These are phyloP conservation scores for Hymenoscyphus fructigenus DNA, from an alignment of 2,329 filamentous ascomycete genomes.

Conservation along the genomic window DNA sequence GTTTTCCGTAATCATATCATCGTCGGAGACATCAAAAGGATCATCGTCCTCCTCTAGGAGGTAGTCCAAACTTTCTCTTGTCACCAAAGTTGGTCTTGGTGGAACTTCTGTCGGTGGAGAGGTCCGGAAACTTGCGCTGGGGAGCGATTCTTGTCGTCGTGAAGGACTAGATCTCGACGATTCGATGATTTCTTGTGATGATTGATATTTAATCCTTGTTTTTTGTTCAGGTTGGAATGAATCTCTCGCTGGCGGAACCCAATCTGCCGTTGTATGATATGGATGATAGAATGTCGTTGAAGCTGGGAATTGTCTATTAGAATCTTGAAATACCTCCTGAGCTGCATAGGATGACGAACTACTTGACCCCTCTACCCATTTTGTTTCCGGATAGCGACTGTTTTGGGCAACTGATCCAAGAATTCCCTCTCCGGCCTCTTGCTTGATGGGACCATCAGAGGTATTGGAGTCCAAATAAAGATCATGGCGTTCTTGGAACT, in stretches of 20 bases:
- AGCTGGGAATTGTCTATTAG: conserved; percentile 19
- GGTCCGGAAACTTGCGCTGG: not conserved
- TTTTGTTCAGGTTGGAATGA: not conserved
- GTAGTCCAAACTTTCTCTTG: not conserved
- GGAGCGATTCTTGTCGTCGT: not conserved
- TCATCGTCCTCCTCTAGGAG: conserved; percentile 34
- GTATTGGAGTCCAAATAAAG: too few species aligned
- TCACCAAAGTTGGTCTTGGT: not conserved
- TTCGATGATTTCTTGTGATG: too few species aligned
- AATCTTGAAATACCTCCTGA: conserved; percentile 16
- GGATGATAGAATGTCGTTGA: conserved; percentile 17
- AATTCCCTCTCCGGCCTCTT: conserved; percentile 11
- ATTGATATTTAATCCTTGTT: not conserved
- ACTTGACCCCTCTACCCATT: conserved; percentile 22
- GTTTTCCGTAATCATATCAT: conserved; percentile 62
- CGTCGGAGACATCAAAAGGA: conserved; percentile 52
- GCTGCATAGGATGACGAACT: conserved; percentile 17
- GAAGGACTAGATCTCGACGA: not conserved
- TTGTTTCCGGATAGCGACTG: not conserved
- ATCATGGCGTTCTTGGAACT: not conserved
- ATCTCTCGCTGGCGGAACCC: conserved; percentile 3
- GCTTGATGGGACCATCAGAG: conserved; percentile 22
- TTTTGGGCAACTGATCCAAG: not conserved
- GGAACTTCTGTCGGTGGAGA: not conserved
- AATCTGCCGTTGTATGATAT: conserved; percentile 10